Evolutionary conservation across 768 basidiomycete species (phyloP), one percentile per base, ranked within the genome.

Genomic region (Phanerodontia chrysosporium): DNA sequence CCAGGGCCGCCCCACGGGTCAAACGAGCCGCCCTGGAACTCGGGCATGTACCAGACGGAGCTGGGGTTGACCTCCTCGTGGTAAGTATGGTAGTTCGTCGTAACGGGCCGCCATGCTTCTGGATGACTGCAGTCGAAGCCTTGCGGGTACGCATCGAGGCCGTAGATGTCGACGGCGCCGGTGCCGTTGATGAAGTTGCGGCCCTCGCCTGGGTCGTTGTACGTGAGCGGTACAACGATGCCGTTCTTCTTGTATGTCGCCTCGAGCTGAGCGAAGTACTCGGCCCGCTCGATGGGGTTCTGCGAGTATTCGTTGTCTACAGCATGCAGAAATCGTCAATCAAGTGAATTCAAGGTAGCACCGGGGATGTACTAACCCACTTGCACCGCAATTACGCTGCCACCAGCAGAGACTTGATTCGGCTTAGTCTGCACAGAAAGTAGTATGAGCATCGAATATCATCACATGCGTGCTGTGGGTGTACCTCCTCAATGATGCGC

Each of bases 1-100:
- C 87, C 85, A 60, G 89, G 87, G 25, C 87, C 84, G 3, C 87
- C 92, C 89, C 89, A 94, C 3, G 90, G 84, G 67, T 93, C 90
- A 64, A 84, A 92, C 10, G 89, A 79, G 5, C 91, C 91, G 13
- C 82, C 67, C 58, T 60, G 57, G 36, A 59, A 61, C 78, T 83
- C 82, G 13, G 91, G 90, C 62, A 89, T 77, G 66, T 91, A 92
- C 73, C 77, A 84, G 10, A 90, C 82, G 65, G 89, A 82, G 51
- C 62, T 62, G 6, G 79, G 79, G 59, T 80, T 76, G 64, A 65
- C 67, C 65, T 71, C 58, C 61, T 72, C 42, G 66, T 92, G 91
- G 62, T 90, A 92, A 16, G 73, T 67, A 55, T 85, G 79, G 65
- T 90, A 91, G 62, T 78, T 82, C 1, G 81, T 80, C 0, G 75